Conservation (phyloP, 208 protist genomes). For the Trypanosoma avium region DNA sequence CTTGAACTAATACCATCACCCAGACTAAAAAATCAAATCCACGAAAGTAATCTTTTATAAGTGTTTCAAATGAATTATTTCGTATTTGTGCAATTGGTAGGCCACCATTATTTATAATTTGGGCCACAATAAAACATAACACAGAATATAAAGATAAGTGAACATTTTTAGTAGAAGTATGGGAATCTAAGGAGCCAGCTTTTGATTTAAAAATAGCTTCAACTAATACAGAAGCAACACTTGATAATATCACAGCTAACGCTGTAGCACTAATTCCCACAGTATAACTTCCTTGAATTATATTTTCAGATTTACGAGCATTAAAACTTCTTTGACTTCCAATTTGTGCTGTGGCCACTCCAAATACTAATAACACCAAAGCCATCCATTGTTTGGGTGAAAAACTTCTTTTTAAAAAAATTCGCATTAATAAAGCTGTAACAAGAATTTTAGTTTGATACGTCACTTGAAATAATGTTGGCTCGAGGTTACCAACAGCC, state of each 20-base stretch:
- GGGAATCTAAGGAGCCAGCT: conserved; percentile 26
- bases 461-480: conserved; percentile 59
- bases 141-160: conserved; percentile 34
- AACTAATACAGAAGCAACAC: conserved; percentile 55
- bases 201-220: conserved; percentile 65
- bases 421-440: conserved; percentile 43
- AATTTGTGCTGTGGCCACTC: conserved; percentile 47
- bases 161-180: conserved; percentile 20
- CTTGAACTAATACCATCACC: conserved; percentile 57
- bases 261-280: conserved; percentile 40
- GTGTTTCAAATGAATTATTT: not conserved
- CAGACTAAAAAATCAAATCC: conserved; percentile 58
- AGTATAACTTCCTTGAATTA: not conserved
- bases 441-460: conserved; percentile 64
- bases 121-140: not conserved
- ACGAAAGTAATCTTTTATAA: conserved; percentile 35
- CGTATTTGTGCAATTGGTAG: too few species aligned
- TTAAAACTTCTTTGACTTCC: not conserved
- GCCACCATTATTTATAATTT: conserved; percentile 3
- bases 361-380: conserved; percentile 38
- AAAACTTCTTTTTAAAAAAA: conserved; percentile 32
- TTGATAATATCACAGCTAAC: conserved; percentile 35
- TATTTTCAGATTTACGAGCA: not conserved
- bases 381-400: conserved; percentile 45
- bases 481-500: conserved; percentile 45